A percentile compares a stretch with the other conserved stretches of the same genome.
phyloP scores from a whole-genome alignment of 148 eudicot genomes.

The Rhododendron simsii region DNA sequence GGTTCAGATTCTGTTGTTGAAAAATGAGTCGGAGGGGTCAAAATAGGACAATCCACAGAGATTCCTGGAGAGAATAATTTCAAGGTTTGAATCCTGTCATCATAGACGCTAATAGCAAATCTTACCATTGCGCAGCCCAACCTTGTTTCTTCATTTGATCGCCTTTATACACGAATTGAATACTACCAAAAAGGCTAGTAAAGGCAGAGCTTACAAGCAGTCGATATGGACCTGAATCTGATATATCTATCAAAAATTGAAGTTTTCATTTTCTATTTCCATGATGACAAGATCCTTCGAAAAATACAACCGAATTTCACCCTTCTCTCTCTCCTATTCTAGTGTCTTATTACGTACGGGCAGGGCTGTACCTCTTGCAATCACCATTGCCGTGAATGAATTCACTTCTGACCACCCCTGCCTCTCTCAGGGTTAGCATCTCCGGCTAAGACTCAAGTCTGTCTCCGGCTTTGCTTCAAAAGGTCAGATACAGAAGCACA shows the following conservation, averaged over 20 bases:
- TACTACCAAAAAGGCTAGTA: neutral
- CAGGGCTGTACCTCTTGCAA: neutral
- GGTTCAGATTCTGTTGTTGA: neutral
- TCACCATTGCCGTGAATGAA: neutral
- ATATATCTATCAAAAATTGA: neutral
- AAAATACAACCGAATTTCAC: neutral
- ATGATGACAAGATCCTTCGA: neutral
- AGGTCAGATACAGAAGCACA: conserved; percentile 80
- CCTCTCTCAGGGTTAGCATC: neutral
- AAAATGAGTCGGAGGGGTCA: neutral
- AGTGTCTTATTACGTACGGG: neutral
- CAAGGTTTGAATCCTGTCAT: neutral
- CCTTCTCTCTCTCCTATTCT: neutral
- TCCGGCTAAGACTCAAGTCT: neutral
- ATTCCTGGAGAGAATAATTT: neutral
- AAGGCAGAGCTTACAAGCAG: neutral
- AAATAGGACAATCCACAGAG: neutral
- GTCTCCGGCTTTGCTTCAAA: conserved; percentile 52
- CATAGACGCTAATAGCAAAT: neutral
- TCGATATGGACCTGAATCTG: neutral
- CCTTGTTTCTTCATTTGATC: neutral
- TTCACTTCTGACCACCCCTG: neutral
- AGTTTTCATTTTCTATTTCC: neutral
- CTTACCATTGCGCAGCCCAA: neutral
- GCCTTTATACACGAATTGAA: neutral